Conservation (phyloP, 441 rosid species). For the Corymbia calophylla region DNA sequence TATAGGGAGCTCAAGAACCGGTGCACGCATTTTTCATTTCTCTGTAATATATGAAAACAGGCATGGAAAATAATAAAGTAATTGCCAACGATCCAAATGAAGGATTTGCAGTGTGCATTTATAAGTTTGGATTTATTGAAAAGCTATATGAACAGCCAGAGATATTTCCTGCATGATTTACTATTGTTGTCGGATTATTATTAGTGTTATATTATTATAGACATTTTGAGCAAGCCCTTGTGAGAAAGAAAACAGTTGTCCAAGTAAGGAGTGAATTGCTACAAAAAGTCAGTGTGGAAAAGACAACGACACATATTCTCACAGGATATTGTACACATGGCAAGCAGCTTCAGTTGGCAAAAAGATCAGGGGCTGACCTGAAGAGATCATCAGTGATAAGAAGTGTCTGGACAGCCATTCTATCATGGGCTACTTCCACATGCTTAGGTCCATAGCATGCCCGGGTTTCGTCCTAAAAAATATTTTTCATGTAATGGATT, state of each 20-base stretch:
- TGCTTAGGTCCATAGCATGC: slow-evolving; percentile 99
- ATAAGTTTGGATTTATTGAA: background rate
- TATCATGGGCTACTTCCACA: slow-evolving; percentile 93
- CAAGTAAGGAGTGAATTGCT: background rate
- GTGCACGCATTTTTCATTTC: background rate
- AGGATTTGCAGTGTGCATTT: background rate
- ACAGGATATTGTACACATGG: background rate
- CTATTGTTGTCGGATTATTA: background rate
- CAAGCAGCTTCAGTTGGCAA: background rate
- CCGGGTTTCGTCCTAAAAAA: slow-evolving; percentile 58
- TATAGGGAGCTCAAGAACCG: background rate
- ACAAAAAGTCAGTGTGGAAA: background rate
- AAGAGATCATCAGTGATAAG: slow-evolving; percentile 93
- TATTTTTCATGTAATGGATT: background rate
- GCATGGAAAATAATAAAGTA: background rate
- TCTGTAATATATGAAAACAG: background rate
- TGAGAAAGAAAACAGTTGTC: background rate
- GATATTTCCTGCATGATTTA: background rate
- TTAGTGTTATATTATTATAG: background rate
- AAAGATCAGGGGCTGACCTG: slow-evolving; percentile 41
- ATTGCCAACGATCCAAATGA: background rate
- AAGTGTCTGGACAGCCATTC: slow-evolving; percentile 92
- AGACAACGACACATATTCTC: background rate
- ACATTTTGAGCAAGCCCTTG: background rate
- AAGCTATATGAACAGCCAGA: background rate